Conservation (phyloP, 2,329 filamentous ascomycete species). For the Cladophialophora carrionii region DNA sequence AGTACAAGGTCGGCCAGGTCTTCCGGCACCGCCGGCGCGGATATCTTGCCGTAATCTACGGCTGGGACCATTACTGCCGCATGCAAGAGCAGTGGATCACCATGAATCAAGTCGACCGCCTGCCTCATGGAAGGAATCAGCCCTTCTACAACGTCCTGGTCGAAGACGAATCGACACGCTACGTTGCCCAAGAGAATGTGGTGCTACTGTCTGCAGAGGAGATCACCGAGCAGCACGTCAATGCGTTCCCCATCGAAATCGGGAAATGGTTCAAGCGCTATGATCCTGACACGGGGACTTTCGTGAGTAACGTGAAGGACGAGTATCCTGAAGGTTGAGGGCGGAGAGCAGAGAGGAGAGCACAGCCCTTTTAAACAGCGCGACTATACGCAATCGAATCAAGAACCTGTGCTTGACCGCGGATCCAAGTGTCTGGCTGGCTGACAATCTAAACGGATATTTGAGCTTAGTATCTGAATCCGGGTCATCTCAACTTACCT, state of each 20-base stretch:
- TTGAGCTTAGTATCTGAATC: neutral
- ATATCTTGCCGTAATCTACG: slow-evolving; percentile 80
- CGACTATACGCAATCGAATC: neutral
- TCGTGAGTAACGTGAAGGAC: slow-evolving; percentile 81
- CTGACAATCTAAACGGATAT: neutral
- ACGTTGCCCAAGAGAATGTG: slow-evolving; percentile 83
- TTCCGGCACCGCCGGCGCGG: slow-evolving; percentile 80
- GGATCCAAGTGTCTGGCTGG: neutral
- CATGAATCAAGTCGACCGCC: slow-evolving; percentile 64
- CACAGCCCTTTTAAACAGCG: neutral
- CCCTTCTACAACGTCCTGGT: slow-evolving; percentile 85
- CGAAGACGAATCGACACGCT: slow-evolving; percentile 69
- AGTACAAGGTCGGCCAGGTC: slow-evolving; percentile 76
- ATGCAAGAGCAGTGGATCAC: slow-evolving; percentile 67
- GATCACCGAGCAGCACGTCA: slow-evolving; percentile 53
- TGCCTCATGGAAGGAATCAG: slow-evolving; percentile 64
- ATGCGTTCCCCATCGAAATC: slow-evolving; percentile 50
- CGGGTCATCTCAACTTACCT: neutral
- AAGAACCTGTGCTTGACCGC: neutral
- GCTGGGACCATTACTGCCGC: slow-evolving; percentile 73
- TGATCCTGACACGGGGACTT: slow-evolving; percentile 66
- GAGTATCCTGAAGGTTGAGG: slow-evolving; percentile 81
- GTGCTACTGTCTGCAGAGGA: slow-evolving; percentile 60
- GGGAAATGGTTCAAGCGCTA: slow-evolving; percentile 90
- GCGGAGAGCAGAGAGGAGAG: neutral